Conservation (phyloP, 805 yeast species). For the Yarrowia sp. region DNA sequence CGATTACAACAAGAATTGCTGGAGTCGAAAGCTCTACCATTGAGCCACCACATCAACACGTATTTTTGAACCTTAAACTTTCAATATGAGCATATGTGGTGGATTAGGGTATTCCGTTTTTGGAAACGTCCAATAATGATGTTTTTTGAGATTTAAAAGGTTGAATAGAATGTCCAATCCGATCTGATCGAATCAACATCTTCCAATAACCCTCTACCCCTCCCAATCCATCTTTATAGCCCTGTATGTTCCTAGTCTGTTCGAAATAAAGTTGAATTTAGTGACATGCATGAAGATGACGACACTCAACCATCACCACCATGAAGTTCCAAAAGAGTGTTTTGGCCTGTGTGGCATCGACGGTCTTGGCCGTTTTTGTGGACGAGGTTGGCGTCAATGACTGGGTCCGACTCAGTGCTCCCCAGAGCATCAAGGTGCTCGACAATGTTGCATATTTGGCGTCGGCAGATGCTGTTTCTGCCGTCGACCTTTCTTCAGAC, state of each 20-base stretch:
- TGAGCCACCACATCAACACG: slow-evolving; percentile 50
- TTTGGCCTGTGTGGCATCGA: neutral
- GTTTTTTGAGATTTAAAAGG: neutral
- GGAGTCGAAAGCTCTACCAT: slow-evolving; percentile 74
- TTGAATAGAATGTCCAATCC: too few species aligned
- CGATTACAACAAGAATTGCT: slow-evolving; percentile 44
- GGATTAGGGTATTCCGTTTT: slow-evolving; percentile 2
- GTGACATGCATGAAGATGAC: neutral
- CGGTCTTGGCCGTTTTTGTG: slow-evolving; percentile 17
- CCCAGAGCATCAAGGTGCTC: slow-evolving; percentile 3
- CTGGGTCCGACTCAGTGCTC: slow-evolving; percentile 8
- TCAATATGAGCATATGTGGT: neutral
- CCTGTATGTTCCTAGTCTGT: too few species aligned
- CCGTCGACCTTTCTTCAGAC: slow-evolving; percentile 1
- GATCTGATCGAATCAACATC: too few species aligned
- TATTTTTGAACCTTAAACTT: neutral
- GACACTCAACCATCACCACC: slow-evolving; percentile 8
- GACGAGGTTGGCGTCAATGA: slow-evolving; percentile 27
- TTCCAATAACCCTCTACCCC: neutral
- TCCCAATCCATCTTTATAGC: neutral
- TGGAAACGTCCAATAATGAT: neutral
- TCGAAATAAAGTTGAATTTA: neutral
- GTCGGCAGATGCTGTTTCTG: neutral
- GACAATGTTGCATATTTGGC: slow-evolving; percentile 21
- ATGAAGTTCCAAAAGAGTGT: slow-evolving; percentile 15